Conservation (phyloP, 192 early-diverging fungal genomes). For the Pecoramyces ruminantium region DNA sequence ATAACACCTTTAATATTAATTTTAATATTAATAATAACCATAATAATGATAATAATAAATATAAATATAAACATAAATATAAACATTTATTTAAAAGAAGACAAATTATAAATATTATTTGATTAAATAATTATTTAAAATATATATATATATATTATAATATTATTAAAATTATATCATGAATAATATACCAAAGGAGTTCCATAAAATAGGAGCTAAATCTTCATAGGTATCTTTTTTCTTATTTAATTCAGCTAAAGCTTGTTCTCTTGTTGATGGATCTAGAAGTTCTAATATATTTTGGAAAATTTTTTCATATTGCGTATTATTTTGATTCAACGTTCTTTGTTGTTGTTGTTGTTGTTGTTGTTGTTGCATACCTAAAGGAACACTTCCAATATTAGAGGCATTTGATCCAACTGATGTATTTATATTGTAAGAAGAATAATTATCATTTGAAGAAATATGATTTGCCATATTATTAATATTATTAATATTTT, state of each 20-base stretch:
- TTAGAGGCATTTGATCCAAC: background rate
- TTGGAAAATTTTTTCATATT: background rate
- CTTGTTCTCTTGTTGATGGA: constrained; percentile 48
- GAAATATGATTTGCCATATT: background rate
- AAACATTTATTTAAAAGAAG: no score
- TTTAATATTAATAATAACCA: no score
- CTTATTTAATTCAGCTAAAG: constrained; percentile 81
- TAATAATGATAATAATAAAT: no score
- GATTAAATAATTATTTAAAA: background rate
- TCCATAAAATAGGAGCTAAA: constrained; percentile 91
- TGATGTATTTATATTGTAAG: background rate
- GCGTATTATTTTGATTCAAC: background rate
- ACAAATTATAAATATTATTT: background rate
- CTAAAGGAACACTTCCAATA: background rate
- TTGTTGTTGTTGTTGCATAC: background rate
- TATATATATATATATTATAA: no score
- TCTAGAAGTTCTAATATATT: background rate
- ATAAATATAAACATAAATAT: no score
- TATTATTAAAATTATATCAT: background rate
- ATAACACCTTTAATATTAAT: constrained; percentile 60
- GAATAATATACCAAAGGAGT: constrained; percentile 58
- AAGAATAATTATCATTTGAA: background rate
- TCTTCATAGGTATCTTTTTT: constrained; percentile 90
- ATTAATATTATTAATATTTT: background rate
- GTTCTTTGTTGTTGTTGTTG: background rate